These are phyloP conservation scores for Sporothrix brunneoviolacea DNA, from an alignment of 2,329 filamentous ascomycete genomes.

Conservation along the genomic window DNA sequence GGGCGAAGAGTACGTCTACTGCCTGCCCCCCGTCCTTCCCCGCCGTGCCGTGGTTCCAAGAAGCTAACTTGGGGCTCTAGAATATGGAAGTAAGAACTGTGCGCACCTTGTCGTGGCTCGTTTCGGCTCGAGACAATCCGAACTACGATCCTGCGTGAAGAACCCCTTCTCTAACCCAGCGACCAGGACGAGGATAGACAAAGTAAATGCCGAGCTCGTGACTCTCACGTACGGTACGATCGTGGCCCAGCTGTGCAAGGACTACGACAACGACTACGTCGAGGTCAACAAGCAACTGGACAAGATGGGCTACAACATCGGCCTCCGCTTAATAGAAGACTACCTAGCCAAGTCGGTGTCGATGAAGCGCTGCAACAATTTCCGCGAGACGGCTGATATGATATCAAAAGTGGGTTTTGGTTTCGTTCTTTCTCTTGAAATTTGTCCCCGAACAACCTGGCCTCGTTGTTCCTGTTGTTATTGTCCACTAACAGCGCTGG, in stretches of 20 bases:
- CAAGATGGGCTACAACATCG: constrained; percentile 99
- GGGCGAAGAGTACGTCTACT: constrained; percentile 51
- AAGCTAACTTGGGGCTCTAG: constrained; percentile 36
- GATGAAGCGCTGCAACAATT: constrained; percentile 82
- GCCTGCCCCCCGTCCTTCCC: neutral
- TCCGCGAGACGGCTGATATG: constrained; percentile 93
- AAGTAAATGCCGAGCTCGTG: constrained; percentile 95
- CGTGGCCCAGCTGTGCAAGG: constrained; percentile 91
- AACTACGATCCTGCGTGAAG: neutral
- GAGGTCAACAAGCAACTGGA: constrained; percentile 98
- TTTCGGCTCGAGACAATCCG: neutral
- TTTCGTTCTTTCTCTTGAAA: no score
- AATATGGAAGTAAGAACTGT: constrained; percentile 77
- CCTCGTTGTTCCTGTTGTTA: neutral
- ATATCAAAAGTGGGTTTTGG: constrained; percentile 66
- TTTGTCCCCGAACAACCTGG: neutral
- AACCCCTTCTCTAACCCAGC: neutral
- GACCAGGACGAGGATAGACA: constrained; percentile 82
- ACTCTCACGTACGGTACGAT: constrained; percentile 97
- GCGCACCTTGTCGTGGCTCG: no score
- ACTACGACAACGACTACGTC: constrained; percentile 87
- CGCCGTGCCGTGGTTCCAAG: no score
- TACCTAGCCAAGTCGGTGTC: constrained; percentile 94
- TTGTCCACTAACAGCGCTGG: no score
- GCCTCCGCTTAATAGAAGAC: constrained; percentile 90